Evolutionary conservation across 129 eudicot genomes (phyloP), one percentile per base, ranked within the genome.

Genomic region (Lactuca sativa): DNA sequence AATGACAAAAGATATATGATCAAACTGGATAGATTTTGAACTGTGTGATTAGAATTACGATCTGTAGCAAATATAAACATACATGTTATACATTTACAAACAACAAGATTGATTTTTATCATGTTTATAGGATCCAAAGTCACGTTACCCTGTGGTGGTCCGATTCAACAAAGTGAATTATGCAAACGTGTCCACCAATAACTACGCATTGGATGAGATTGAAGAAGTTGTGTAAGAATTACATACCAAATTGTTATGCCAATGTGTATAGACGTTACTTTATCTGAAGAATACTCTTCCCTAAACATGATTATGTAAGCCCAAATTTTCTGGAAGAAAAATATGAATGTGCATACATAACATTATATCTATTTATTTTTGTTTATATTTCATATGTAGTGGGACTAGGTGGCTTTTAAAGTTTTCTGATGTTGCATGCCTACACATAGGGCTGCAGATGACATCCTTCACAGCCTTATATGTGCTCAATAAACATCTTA

Each of bases 91-190:
- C 1, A 25, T 25, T 25, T 25, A 25, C 30, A 25, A 25, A 25
- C 1, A 25, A 25, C 2, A 25, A 25, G 30, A 1, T 25, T 25
- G 30, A 1, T 25, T 25, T 25, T 25, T 25, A 25, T 2, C 30
- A 25, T 25, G 43, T 5, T 3, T 54, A 34, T 77, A 83, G 87
- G 87, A 83, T 60, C 84, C 87, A 0, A 75, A 57, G 34, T 79
- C 82, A 3, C 77, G 83, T 2, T 73, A 80, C 43, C 86, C 89
- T 1, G 89, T 84, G n/a, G 86, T 84, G 31, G 86, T 85, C 37
- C 74, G 90, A 65, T 85, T 85, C 71, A 81, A 78, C 84, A 85
- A 85, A 72, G 84, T 78, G 36, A 85, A 85, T 60, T 85, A 78
- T 7, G 86, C 90, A 5, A 85, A 81, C 48, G 77, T 85, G 62